Percentiles rank a stretch among this genome's conserved stretches.
Evolutionary conservation across 805 yeast genomes (phyloP).

Genomic region (Starmerella cellae): DNA sequence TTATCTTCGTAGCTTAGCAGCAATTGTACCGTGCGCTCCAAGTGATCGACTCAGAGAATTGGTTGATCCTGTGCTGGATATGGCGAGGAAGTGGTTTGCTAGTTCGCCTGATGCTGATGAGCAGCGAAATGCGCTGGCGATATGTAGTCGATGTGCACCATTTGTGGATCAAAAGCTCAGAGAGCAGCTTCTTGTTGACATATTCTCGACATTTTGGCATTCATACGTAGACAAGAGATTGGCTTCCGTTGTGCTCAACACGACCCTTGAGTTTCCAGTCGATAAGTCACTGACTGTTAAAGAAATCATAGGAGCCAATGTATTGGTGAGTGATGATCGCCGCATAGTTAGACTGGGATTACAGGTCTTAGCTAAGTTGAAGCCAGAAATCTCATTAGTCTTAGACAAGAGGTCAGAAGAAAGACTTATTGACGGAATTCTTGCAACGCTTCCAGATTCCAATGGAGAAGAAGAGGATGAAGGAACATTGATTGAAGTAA

Average conservation of each 20-base stretch:
- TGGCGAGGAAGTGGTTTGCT: slow-evolving; percentile 54
- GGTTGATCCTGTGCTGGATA: slow-evolving; percentile 55
- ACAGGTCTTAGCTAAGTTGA: neutral
- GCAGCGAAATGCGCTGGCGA: slow-evolving; percentile 57
- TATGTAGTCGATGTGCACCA: slow-evolving; percentile 52
- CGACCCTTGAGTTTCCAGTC: slow-evolving; percentile 54
- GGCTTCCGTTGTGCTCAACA: slow-evolving; percentile 40
- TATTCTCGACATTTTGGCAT: slow-evolving; percentile 33
- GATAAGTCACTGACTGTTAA: slow-evolving; percentile 53
- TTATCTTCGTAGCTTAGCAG: slow-evolving; percentile 64
- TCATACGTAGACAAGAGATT: slow-evolving; percentile 31
- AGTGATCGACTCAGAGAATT: slow-evolving; percentile 68
- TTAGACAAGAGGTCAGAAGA: slow-evolving; percentile 49
- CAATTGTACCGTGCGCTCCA: slow-evolving; percentile 74
- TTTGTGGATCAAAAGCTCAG: slow-evolving; percentile 32
- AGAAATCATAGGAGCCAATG: slow-evolving; percentile 34
- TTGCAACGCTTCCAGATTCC: slow-evolving; percentile 23
- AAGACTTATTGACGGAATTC: slow-evolving; percentile 62
- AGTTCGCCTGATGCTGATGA: slow-evolving; percentile 74
- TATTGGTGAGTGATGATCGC: slow-evolving; percentile 26
- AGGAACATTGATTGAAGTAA: neutral
- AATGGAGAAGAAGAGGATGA: neutral
- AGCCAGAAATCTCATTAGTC: slow-evolving; percentile 30
- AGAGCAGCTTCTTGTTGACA: slow-evolving; percentile 37
- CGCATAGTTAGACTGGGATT: slow-evolving; percentile 3